Evolutionary conservation across 805 yeast genomes (phyloP), one percentile per base, ranked within the genome.

Genomic region (Lipomyces yamadae): DNA sequence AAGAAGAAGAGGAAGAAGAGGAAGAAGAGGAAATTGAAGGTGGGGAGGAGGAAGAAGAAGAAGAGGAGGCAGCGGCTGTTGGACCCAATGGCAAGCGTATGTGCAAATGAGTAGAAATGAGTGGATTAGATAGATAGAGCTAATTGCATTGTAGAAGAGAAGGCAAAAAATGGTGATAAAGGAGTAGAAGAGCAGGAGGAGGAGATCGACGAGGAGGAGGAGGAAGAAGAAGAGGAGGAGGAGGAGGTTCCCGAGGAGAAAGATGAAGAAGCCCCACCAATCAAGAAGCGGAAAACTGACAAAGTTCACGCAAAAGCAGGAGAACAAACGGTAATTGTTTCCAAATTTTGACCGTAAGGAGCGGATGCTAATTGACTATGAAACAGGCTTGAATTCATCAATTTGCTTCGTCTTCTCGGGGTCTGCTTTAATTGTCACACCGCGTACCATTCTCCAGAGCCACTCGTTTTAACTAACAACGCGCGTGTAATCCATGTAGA

Each of bases 11-110:
- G 4, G 70, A 42, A 0, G 71, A 60, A 4, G 70, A 67, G 3
- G 71, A 68, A 0, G 71, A 68, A 0, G 71, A 66, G 37, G 71
- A 68, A n/a, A 70, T 58, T 6, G 71, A 66, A 15, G 71, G 59
- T 15, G 71, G 62, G n/a, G 68, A 58, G 18, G 65, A 53, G 8
- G 66, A 48, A 10, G 59, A 58, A 15, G 54, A 60, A 2, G 53
- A 37, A 18, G 67, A 52, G 8, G 56, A 18, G 15, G 55, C 1
- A 4, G 55, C 24, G 55, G n/a, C 18, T 11, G 48, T n/a, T 24
- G 48, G 3, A 42, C 18, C 52, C 32, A 57, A 57, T 15, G 60
- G 60, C 45, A 57, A 35, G 29, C 50, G 37, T 57, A 18, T 4
- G 55, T 52, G 4, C 15, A 32, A 48, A 24, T 24, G 24, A 24